Evolutionary conservation across 2,329 filamentous ascomycete species (phyloP).

Genomic region (Sarocladiaceae sp.): DNA sequence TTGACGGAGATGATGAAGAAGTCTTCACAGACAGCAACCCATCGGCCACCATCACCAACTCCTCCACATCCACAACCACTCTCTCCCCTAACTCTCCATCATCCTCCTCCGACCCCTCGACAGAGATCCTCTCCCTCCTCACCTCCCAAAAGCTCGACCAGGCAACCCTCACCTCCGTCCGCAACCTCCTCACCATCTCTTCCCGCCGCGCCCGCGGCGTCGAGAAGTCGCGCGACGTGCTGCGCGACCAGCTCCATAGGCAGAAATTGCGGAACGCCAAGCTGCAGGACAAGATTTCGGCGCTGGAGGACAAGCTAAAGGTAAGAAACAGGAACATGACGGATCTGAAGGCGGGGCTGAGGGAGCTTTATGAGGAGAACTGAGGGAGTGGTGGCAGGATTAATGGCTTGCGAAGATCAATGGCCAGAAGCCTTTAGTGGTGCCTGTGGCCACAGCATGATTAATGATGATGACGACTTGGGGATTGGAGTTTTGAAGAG

Average conservation of each 20-base stretch:
- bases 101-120: slow-evolving; percentile 12
- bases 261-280: slow-evolving; percentile 45
- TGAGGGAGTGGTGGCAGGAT: not conserved
- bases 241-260: slow-evolving; percentile 52
- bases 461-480: too few species aligned
- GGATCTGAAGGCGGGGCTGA: slow-evolving; percentile 30
- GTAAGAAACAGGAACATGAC: slow-evolving; percentile 26
- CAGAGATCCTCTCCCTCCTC: slow-evolving; percentile 43
- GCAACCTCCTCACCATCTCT: slow-evolving; percentile 44
- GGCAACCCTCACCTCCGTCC: slow-evolving; percentile 30
- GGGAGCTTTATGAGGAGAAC: slow-evolving; percentile 27
- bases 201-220: slow-evolving; percentile 55
- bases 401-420: too few species aligned
- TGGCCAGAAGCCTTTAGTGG: too few species aligned
- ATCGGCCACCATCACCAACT: slow-evolving; percentile 13
- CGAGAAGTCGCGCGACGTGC: slow-evolving; percentile 58
- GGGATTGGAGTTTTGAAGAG: too few species aligned
- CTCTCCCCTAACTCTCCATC: slow-evolving; percentile 12
- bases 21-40: slow-evolving; percentile 15
- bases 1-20: not conserved
- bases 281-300: slow-evolving; percentile 29
- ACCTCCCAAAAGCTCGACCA: slow-evolving; percentile 33
- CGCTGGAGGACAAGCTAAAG: slow-evolving; percentile 31
- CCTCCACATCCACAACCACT: slow-evolving; percentile 8
- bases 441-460: too few species aligned